Evolutionary conservation across 2,329 filamentous ascomycete genomes (phyloP).

Genomic region (Sclerotinia nivalis): DNA sequence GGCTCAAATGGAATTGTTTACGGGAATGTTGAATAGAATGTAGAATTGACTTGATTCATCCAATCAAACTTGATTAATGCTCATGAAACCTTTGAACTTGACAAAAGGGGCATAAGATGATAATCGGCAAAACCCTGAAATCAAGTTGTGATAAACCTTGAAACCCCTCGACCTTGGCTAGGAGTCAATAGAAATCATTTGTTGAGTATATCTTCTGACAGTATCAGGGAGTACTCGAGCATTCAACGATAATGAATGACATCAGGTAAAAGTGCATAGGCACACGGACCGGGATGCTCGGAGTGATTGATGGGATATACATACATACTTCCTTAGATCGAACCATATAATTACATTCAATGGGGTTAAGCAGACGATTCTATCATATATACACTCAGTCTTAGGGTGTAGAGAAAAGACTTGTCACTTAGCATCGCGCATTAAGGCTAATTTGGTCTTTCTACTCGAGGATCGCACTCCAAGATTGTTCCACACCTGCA

Average conservation of each 20-base stretch:
- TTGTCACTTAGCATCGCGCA: background rate
- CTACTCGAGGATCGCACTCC: background rate
- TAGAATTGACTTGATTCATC: background rate
- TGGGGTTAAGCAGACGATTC: too few relatives aligned
- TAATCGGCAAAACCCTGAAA: background rate
- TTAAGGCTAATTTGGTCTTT: background rate
- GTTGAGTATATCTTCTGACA: too few relatives aligned
- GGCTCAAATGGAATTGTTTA: background rate
- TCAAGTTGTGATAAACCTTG: background rate
- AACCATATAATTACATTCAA: too few relatives aligned
- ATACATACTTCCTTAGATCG: too few relatives aligned
- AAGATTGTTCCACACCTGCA: too few relatives aligned
- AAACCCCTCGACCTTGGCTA: background rate
- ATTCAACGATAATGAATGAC: background rate
- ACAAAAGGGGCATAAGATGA: conserved; percentile 9
- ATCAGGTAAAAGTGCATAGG: background rate
- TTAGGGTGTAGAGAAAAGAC: background rate
- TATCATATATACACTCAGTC: background rate
- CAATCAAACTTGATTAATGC: conserved; percentile 12
- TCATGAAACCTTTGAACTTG: background rate
- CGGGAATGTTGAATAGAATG: background rate
- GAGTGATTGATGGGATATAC: too few relatives aligned
- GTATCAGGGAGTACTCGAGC: too few relatives aligned
- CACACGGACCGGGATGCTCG: background rate
- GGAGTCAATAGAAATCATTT: background rate